A percentile compares a stretch with the other conserved stretches of the same genome.
Conservation (phyloP, 331 rosid genomes). For the Saraca asoca region DNA sequence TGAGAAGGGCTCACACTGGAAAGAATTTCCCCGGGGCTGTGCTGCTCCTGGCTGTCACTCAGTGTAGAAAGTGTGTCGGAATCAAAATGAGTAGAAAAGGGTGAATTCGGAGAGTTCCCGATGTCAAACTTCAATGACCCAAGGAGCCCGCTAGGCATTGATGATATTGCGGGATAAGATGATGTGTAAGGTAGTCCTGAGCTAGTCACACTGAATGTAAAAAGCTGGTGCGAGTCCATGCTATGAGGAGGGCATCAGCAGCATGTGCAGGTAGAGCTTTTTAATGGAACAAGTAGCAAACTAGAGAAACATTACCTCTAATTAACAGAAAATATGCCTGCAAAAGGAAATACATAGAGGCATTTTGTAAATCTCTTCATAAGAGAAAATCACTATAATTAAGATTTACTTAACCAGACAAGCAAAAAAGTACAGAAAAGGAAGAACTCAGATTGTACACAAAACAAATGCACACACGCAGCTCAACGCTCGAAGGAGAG, state of each 20-base stretch:
- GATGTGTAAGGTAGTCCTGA: constrained; percentile 58
- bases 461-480: not conserved
- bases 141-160: constrained; percentile 52
- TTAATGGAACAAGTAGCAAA: constrained; percentile 3
- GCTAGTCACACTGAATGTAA: constrained; percentile 49
- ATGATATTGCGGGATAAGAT: constrained; percentile 57
- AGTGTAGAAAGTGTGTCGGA: constrained; percentile 55
- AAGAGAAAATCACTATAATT: constrained; percentile 1
- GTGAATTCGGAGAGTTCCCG: constrained; percentile 70
- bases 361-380: constrained; percentile 8
- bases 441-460: not conserved
- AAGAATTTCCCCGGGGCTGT: constrained; percentile 60
- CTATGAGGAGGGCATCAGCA: constrained; percentile 54
- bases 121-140: constrained; percentile 62
- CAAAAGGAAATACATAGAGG: constrained; percentile 20
- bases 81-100: constrained; percentile 60
- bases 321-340: constrained; percentile 34
- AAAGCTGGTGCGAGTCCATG: constrained; percentile 78
- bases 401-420: not conserved
- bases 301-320: constrained; percentile 29
- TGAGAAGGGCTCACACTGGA: constrained; percentile 58
- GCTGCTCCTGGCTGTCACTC: constrained; percentile 66
- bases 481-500: not conserved
- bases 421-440: not conserved
- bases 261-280: constrained; percentile 17